These are phyloP conservation scores for Gynochthodes officinalis DNA, from an alignment of 257 asterid species.

Conservation along the genomic window DNA sequence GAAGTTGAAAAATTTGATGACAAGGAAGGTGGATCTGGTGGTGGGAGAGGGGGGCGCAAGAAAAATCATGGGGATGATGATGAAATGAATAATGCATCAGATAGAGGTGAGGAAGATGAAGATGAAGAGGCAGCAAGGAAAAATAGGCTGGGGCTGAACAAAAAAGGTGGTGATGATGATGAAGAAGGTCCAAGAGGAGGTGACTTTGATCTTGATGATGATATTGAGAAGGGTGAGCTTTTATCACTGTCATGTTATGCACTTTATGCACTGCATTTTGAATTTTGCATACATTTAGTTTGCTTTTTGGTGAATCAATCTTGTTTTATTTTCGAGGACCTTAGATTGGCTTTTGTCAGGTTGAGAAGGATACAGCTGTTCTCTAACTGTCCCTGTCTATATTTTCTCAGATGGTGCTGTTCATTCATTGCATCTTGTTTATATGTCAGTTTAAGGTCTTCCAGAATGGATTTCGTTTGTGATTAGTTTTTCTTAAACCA, in stretches of 20 bases:
- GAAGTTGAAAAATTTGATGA: conserved; percentile 80
- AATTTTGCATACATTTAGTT: neutral
- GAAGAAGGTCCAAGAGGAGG: conserved; percentile 99
- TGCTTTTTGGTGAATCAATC: neutral
- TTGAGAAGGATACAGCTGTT: neutral
- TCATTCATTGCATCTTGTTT: neutral
- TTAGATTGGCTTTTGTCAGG: neutral
- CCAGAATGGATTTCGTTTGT: neutral
- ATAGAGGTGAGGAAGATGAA: conserved; percentile 94
- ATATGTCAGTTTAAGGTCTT: neutral
- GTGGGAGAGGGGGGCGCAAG: conserved; percentile 82
- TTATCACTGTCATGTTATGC: neutral
- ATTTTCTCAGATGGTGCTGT: neutral
- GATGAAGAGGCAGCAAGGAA: conserved; percentile 80
- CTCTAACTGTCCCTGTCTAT: neutral
- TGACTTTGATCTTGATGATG: conserved; percentile 93
- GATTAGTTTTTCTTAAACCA: neutral
- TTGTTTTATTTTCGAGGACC: neutral
- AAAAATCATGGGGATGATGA: conserved; percentile 72
- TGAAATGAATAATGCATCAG: conserved; percentile 77
- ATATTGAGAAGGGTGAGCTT: conserved; percentile 80
- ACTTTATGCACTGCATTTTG: neutral
- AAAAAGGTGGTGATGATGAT: conserved; percentile 73
- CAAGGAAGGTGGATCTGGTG: conserved; percentile 60
- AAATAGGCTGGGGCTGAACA: conserved; percentile 61